Evolutionary conservation across 495 filamentous ascomycete species (phyloP), one percentile per base, ranked within the genome.

Genomic region (Astrocystis sublimbata): DNA sequence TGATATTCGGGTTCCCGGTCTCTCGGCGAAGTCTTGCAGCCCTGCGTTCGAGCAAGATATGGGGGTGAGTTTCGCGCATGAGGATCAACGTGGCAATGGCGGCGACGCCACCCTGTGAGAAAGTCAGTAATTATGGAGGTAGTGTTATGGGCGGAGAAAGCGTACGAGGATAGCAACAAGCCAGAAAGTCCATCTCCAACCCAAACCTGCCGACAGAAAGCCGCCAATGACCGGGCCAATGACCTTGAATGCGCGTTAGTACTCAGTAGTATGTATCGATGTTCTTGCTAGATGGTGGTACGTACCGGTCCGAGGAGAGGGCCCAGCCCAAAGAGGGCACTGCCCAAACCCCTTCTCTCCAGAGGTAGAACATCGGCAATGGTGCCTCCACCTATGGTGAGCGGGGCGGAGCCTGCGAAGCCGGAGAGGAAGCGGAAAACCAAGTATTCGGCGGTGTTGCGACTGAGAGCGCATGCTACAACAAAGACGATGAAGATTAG

Each of bases 171-270:
- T 76, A 0, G 85, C 79, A 7, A 83, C 82, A 24, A 82, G 69
- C 73, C 83, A 84, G 71, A 91, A 91, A 19, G 83, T 77, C 88
- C 87, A 90, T 52, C 86, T 78, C 89, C 89, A 91, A 1, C 74
- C 73, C 4, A 82, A 66, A 56, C 8, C 75, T 41, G 60, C 84
- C 68, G 33, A 79, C 7, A 88, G 57, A 63, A 84, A 86, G 0
- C 83, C 82, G 5, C 85, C 85, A 4, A 68, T 70, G 4, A 86
- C 73, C 3, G 85, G 85, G 0, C 84, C 86, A 36, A 82, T 65
- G 9, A 82, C 74, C 66, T 68, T 24, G 9, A 21, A 9, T 66
- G 0, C 83, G 84, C 28, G 9, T 43, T 28, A 49, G 36, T 15
- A 12, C 9, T 46, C 10, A 46, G 3, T 24, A 46, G 23, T 0